A percentile compares a stretch with the other conserved stretches of the same genome.
Conservation (phyloP, 2,329 filamentous ascomycete genomes). For the Amesomyces nigricolor region DNA sequence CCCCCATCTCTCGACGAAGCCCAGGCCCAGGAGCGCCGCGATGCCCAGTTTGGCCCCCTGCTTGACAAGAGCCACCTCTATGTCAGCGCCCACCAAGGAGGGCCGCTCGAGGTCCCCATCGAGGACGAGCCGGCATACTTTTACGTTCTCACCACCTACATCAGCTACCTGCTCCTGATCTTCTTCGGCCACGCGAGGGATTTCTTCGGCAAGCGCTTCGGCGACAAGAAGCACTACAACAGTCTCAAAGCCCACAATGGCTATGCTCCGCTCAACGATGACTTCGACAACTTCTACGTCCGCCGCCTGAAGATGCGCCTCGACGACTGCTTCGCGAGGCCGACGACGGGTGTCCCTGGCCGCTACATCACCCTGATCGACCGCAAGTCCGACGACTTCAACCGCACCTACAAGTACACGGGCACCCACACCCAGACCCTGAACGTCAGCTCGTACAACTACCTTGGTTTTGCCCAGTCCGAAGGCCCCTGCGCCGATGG, state of each 20-base stretch:
- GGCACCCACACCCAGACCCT: conserved; percentile 90
- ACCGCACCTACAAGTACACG: conserved; percentile 80
- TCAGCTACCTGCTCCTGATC: conserved; percentile 95
- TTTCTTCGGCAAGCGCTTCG: conserved; percentile 96
- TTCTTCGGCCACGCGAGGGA: conserved; percentile 92
- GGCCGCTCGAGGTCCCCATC: conserved; percentile 72
- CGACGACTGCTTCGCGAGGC: conserved; percentile 92
- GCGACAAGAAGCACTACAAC: conserved; percentile 72
- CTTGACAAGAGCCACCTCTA: conserved; percentile 77
- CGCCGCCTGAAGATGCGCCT: conserved; percentile 87
- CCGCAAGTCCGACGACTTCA: conserved; percentile 85
- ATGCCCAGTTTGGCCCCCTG: conserved; percentile 89
- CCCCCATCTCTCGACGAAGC: conserved; percentile 81
- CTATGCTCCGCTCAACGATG: conserved; percentile 91
- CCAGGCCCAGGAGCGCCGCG: conserved; percentile 65
- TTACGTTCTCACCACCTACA: conserved; percentile 94
- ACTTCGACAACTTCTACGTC: conserved; percentile 98
- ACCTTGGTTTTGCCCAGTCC: conserved; percentile 95
- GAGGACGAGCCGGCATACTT: conserved; percentile 97
- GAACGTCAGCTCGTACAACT: conserved; percentile 99
- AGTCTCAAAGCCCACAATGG: conserved; percentile 79
- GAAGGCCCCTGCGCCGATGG: conserved; percentile 94
- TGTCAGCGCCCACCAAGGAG: conserved; percentile 79
- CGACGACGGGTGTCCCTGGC: conserved; percentile 88
- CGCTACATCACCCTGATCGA: conserved; percentile 91